Conservation (phyloP, 2,329 filamentous ascomycete genomes). For the Fusarium guadeloupense region DNA sequence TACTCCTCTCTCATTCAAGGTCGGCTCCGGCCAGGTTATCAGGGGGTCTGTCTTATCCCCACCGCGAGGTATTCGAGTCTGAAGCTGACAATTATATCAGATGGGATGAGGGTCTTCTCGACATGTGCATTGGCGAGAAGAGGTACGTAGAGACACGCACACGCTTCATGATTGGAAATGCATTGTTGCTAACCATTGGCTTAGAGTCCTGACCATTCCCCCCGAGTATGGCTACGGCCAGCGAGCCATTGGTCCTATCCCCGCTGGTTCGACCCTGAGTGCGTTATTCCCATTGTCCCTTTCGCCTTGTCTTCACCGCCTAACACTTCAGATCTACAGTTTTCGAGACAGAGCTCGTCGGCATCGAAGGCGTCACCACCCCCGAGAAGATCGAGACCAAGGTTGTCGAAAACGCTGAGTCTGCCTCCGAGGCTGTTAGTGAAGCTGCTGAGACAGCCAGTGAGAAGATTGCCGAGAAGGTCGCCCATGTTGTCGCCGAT, state of each 20-base stretch:
- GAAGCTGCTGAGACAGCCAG: conserved; percentile 49
- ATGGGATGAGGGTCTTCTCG: conserved; percentile 89
- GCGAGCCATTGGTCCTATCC: conserved; percentile 81
- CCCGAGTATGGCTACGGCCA: conserved; percentile 85
- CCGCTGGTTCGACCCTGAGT: conserved; percentile 80
- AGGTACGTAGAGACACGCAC: conserved; percentile 54
- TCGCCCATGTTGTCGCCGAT: conserved; percentile 57
- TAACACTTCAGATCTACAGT: conserved; percentile 58
- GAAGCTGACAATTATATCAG: conserved; percentile 52
- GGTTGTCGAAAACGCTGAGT: conserved; percentile 40
- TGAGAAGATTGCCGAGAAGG: conserved; percentile 55
- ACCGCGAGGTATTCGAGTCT: conserved; percentile 8
- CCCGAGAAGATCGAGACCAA: conserved; percentile 50
- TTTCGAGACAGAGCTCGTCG: conserved; percentile 91
- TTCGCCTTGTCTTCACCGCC: conserved; percentile 11
- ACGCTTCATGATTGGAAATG: neutral
- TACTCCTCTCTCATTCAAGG: conserved; percentile 77
- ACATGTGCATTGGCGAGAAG: conserved; percentile 97
- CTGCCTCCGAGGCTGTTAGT: conserved; percentile 39
- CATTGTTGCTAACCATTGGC: conserved; percentile 20
- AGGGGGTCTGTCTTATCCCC: conserved; percentile 69
- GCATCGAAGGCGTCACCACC: conserved; percentile 75
- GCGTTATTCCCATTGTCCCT: conserved; percentile 45
- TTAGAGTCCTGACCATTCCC: conserved; percentile 84
- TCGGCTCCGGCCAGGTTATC: conserved; percentile 87